phyloP scores from a whole-genome alignment of 495 filamentous ascomycete species.

The Paragyromitra xinjiangensis region DNA sequence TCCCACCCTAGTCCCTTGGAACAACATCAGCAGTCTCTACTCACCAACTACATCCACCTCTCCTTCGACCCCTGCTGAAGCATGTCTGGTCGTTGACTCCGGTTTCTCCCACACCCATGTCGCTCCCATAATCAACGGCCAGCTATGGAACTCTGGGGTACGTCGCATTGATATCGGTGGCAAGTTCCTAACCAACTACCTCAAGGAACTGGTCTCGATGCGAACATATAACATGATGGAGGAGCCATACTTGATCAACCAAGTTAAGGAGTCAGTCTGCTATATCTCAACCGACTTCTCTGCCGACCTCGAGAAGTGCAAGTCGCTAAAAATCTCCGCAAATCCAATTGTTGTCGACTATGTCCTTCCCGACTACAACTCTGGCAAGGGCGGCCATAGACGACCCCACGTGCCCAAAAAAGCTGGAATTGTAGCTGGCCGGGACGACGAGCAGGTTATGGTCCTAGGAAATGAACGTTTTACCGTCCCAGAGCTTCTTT shows the following conservation, averaged over 20 bases:
- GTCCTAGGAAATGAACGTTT: constrained; percentile 93
- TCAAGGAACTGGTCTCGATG: constrained; percentile 87
- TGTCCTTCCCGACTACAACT: constrained; percentile 90
- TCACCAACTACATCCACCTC: constrained; percentile 61
- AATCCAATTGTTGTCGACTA: constrained; percentile 88
- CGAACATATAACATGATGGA: constrained; percentile 94
- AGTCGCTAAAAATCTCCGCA: constrained; percentile 62
- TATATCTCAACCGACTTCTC: constrained; percentile 83
- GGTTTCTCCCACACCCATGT: constrained; percentile 96
- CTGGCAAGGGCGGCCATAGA: constrained; percentile 73
- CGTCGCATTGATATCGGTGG: constrained; percentile 91
- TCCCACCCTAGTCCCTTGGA: constrained; percentile 82
- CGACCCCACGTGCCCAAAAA: constrained; percentile 76
- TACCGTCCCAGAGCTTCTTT: constrained; percentile 86
- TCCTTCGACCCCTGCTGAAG: constrained; percentile 72
- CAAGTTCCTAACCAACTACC: constrained; percentile 91
- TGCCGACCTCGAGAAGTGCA: constrained; percentile 72
- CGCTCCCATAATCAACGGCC: constrained; percentile 82
- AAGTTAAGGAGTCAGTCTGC: constrained; percentile 91
- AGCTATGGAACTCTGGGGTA: constrained; percentile 79
- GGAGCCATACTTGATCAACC: constrained; percentile 89
- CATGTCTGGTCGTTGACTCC: constrained; percentile 85
- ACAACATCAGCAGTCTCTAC: constrained; percentile 73
- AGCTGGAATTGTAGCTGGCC: constrained; percentile 24
- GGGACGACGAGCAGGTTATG: constrained; percentile 76